These are phyloP conservation scores for slime mould (Dictyostelium discoideum) DNA, from an alignment of 78 protist species.

Conservation along the genomic window DNA sequence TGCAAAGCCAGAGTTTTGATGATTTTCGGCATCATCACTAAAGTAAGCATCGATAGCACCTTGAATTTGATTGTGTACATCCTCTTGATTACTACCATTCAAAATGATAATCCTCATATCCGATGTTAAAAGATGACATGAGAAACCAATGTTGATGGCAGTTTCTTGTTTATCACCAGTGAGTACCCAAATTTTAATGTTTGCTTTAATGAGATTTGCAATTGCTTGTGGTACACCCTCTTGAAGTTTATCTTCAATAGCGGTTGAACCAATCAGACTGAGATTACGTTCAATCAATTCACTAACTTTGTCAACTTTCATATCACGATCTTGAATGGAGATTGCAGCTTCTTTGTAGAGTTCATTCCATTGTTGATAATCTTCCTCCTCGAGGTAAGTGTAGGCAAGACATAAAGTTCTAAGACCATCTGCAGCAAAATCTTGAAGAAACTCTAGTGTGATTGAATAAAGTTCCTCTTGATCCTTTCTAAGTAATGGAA, in stretches of 20 bases:
- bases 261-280: constrained; percentile 92
- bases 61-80: constrained; percentile 20
- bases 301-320: constrained; percentile 55
- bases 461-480: constrained; percentile 21
- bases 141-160: constrained; percentile 94
- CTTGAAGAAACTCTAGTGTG: constrained; percentile 47
- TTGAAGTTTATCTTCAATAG: constrained; percentile 96
- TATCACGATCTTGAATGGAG: constrained; percentile 66
- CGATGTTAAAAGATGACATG: constrained; percentile 87
- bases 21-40: constrained; percentile 35
- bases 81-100: constrained; percentile 75
- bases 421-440: constrained; percentile 87
- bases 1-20: constrained; percentile 51
- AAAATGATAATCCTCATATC: constrained; percentile 70
- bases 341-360: constrained; percentile 73
- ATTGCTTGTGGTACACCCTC: constrained; percentile 92
- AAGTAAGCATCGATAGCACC: constrained; percentile 71
- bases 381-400: constrained; percentile 70
- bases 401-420: constrained; percentile 90
- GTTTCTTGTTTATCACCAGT: constrained; percentile 98
- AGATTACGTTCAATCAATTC: constrained; percentile 86
- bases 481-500: constrained; percentile 42
- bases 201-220: constrained; percentile 76
- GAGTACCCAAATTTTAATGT: constrained; percentile 88
- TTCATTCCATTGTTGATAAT: constrained; percentile 61